Evolutionary conservation across 2,329 filamentous ascomycete genomes (phyloP).

Genomic region (Tolypocladium nubicola): DNA sequence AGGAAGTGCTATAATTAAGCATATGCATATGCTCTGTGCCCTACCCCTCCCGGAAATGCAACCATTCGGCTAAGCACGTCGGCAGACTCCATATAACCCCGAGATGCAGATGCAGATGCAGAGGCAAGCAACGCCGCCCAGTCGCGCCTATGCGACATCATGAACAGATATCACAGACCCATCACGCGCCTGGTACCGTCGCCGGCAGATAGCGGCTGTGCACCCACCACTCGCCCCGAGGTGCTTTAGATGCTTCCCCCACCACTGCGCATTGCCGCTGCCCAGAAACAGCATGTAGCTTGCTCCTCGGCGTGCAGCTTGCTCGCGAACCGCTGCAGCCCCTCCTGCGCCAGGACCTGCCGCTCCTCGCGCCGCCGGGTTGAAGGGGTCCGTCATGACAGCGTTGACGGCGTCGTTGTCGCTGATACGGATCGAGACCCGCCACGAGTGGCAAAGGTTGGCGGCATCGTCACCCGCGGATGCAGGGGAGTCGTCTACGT

Average conservation of each 20-base stretch:
- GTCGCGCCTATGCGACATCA: no score
- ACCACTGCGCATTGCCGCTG: slow-evolving; percentile 16
- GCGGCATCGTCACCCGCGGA: neutral
- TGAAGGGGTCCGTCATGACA: slow-evolving; percentile 13
- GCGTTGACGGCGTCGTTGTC: slow-evolving; percentile 2
- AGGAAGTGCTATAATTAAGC: no score
- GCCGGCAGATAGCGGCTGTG: slow-evolving; percentile 6
- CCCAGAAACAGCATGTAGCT: slow-evolving; percentile 16
- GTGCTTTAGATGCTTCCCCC: slow-evolving; percentile 12
- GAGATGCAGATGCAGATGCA: no score
- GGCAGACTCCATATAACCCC: no score
- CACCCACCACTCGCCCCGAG: slow-evolving; percentile 17
- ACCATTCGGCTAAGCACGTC: no score
- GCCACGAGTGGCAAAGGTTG: slow-evolving; percentile 10
- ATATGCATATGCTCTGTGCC: no score
- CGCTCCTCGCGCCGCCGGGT: slow-evolving; percentile 12
- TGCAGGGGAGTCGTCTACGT: neutral
- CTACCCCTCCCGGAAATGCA: no score
- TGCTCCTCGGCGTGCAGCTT: slow-evolving; percentile 10
- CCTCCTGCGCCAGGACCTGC: slow-evolving; percentile 8
- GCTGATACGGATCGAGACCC: slow-evolving; percentile 12
- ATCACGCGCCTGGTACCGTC: neutral
- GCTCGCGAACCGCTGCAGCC: slow-evolving; percentile 10
- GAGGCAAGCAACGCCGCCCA: neutral
- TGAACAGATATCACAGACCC: neutral